phyloP scores from a whole-genome alignment of 2,329 filamentous ascomycete species.

The Shiraia sp. region DNA sequence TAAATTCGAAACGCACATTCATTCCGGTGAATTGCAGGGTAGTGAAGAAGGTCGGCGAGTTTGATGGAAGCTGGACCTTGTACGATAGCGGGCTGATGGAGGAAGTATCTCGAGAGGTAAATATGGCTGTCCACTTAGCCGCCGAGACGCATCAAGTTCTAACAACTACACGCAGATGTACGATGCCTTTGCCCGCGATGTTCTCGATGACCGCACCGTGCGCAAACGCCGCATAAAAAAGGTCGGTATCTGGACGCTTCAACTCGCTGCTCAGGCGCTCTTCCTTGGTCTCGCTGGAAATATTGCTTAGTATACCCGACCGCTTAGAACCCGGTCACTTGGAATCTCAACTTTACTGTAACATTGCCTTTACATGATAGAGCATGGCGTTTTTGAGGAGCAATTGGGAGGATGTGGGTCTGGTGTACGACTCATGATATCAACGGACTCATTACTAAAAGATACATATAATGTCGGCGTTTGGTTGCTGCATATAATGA shows the following conservation, averaged over 20 bases:
- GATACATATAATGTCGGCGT: too few relatives aligned
- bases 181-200: slow-evolving; percentile 87
- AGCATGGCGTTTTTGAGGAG: slow-evolving; percentile 19
- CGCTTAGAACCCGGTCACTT: too few relatives aligned
- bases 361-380: slow-evolving; percentile 7
- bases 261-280: slow-evolving; percentile 87
- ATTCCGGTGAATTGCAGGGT: slow-evolving; percentile 95
- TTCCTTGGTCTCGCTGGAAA: slow-evolving; percentile 95
- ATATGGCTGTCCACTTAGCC: not conserved
- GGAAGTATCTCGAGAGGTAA: slow-evolving; percentile 80
- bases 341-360: slow-evolving; percentile 17
- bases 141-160: slow-evolving; percentile 1
- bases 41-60: slow-evolving; percentile 85
- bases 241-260: slow-evolving; percentile 94
- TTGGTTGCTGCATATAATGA: too few relatives aligned
- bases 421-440: too few relatives aligned
- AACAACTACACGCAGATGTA: slow-evolving; percentile 67
- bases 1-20: slow-evolving; percentile 92
- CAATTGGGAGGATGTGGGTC: too few relatives aligned
- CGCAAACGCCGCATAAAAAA: slow-evolving; percentile 88
- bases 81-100: slow-evolving; percentile 95
- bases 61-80: slow-evolving; percentile 92
- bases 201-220: slow-evolving; percentile 87
- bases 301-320: slow-evolving; percentile 51
- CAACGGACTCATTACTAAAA: too few relatives aligned